Percentiles rank a stretch among this genome's conserved stretches.
Evolutionary conservation across 2,329 filamentous ascomycete genomes (phyloP).

Genomic region (Alternaria burnsii): DNA sequence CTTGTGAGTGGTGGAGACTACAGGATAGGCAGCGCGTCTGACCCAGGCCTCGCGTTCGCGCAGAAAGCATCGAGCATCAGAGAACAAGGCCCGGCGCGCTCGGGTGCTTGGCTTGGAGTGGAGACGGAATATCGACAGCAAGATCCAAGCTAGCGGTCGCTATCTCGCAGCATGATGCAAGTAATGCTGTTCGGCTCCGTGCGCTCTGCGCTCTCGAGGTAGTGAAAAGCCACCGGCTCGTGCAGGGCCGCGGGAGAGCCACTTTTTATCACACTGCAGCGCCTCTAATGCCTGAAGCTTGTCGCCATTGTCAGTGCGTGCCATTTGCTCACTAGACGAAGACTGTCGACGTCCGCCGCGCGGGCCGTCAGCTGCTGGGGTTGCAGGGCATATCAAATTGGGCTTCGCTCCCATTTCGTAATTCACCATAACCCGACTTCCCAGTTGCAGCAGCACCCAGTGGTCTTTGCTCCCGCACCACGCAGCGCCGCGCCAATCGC

Average conservation of each 20-base stretch:
- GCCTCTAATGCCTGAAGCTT: constrained; percentile 7
- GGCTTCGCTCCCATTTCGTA: constrained; percentile 23
- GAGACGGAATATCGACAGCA: constrained; percentile 31
- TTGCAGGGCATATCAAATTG: constrained; percentile 25
- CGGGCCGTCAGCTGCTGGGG: constrained; percentile 33
- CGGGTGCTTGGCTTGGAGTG: constrained; percentile 26
- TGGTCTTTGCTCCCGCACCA: constrained; percentile 15
- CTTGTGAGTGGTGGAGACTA: constrained; percentile 34
- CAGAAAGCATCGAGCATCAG: not conserved
- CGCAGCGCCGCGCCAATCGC: constrained; percentile 5
- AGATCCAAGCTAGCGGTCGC: constrained; percentile 33
- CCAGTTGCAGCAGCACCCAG: constrained; percentile 7
- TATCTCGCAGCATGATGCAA: constrained; percentile 36
- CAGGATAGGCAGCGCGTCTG: constrained; percentile 34
- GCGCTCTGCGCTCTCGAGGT: constrained; percentile 1
- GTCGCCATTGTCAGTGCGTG: constrained; percentile 25
- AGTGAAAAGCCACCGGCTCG: constrained; percentile 25
- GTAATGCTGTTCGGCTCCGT: constrained; percentile 29
- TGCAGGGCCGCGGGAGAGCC: constrained; percentile 17
- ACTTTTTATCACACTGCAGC: constrained; percentile 27
- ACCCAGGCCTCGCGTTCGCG: constrained; percentile 5
- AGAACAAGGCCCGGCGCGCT: constrained; percentile 17
- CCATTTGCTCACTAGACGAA: constrained; percentile 30
- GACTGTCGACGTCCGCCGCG: constrained; percentile 22
- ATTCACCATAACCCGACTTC: constrained; percentile 15